Percentiles rank a stretch among this genome's conserved stretches.
Evolutionary conservation across 768 basidiomycete genomes (phyloP).

Genomic region (Amanita brunnescens): DNA sequence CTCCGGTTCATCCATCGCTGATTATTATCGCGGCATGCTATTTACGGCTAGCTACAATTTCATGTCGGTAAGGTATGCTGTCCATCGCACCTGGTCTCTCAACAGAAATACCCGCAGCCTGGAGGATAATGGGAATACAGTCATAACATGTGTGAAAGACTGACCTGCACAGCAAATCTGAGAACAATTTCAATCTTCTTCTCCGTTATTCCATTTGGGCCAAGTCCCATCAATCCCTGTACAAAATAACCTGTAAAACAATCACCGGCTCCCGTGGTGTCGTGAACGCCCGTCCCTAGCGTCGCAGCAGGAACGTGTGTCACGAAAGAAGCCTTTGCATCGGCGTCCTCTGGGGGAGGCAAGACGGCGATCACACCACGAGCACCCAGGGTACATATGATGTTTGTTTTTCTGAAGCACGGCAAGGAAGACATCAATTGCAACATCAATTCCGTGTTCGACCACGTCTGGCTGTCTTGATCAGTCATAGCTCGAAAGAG

Average conservation of each 20-base stretch:
- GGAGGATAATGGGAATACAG: constrained; percentile 1
- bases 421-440: constrained; percentile 15
- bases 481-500: constrained; percentile 22
- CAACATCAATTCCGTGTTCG: constrained; percentile 12
- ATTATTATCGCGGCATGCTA: not conserved
- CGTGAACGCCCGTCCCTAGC: constrained; percentile 29
- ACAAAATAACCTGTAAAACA: constrained; percentile 58
- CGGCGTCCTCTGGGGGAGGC: constrained; percentile 18
- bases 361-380: constrained; percentile 39
- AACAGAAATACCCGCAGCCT: constrained; percentile 58
- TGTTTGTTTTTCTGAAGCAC: constrained; percentile 28
- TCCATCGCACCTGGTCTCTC: constrained; percentile 50
- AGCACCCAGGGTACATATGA: constrained; percentile 51
- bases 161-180: constrained; percentile 33
- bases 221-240: constrained; percentile 41
- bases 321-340: constrained; percentile 14
- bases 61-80: constrained; percentile 37
- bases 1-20: too few relatives aligned
- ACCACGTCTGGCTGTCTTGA: not conserved
- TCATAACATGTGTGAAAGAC: not conserved
- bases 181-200: constrained; percentile 27
- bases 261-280: constrained; percentile 61
- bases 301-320: constrained; percentile 40
- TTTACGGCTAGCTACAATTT: constrained; percentile 27
- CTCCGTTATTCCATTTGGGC: constrained; percentile 19